Base-by-base conservation (phyloP, 176 grass and related monocot genomes). In the Urochloa ruziziensis region DNA sequence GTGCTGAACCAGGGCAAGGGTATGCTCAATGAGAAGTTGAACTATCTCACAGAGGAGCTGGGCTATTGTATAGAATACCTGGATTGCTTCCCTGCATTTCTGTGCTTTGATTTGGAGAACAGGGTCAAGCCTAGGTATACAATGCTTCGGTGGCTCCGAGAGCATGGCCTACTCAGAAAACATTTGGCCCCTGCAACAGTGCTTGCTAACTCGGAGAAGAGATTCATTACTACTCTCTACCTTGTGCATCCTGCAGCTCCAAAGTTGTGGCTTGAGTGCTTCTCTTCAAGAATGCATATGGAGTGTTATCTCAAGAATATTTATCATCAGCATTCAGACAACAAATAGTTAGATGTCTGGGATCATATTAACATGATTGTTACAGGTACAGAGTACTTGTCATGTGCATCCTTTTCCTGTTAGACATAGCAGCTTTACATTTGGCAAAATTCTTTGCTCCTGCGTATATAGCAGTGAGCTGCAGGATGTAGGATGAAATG, bases 41-140 rank as follows among this genome's bases (percentile, higher is more conserved):
- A 90, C 79, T 95, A 89, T 61, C 81, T 98, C 67, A 79, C 88
- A 48, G 82, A 90, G 73, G 86, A 93, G 62, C 62, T 95, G 82
- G 89, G 91, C 13, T 91, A 87, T 79, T 82, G 91, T 28, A 84
- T 98, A 82, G 91, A 91, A 28, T 98, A 91, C 88, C 85, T 95
- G 56, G 59, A 88, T 76, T 84, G 59, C 39, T 98, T 91, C 82
- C 93, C 93, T 35, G 60, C 88, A 43, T 91, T 93, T 88, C 85
- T 98, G 48, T 91, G 86, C 75, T 98, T 93, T 88, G 89, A 94
- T 91, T 81, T 98, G 71, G 91, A 98, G 49, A 98, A 98, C 44
- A 89, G 93, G 76, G 58, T 70, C 30, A 98, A 95, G 58, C 95
- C 89, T 61, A 93, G 95, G 83, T 98, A 91, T 91, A 43, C 48